Base-by-base conservation (phyloP, 2,329 filamentous ascomycete genomes). In the Taxawa tesnikishii region DNA sequence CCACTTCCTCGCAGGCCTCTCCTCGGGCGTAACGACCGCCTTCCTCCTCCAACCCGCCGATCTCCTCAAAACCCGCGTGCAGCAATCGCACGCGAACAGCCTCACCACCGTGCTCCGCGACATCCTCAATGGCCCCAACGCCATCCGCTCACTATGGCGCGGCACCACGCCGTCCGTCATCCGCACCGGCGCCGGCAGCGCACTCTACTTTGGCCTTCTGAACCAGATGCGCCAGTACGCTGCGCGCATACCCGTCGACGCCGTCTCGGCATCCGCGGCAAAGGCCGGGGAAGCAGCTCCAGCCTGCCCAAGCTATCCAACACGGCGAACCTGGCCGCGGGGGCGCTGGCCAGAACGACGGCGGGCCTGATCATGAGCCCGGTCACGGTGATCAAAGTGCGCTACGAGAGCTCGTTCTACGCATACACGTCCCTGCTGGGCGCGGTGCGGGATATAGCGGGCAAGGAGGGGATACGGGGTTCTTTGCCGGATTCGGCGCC, bases 281-380 rank as follows among this genome's bases (percentile, higher is more conserved):
- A 36, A 13, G 14, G 28, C 5, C 31, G 19, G 15, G 33, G 33
- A 5, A 30, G 33, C 6, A 39, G 36, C 35, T 88, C 81, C 4
- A 75, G 76, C 2, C 67, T 94, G 8, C 84, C 87, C 1, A 81
- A 81, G 43, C 69, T 96, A 28, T 83, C 79, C 40, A 84, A 90
- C 50, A 73, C 78, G 3, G 82, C 79, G 31, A 98, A 98, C 49
- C 67, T 98, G 13, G 62, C 81, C 9, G 85, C 88, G 0, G 90
- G 90, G 7, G 85, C 87, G 5, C 66, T 76, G 12, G 87, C 90
- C 15, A 72, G 90, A 32, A 85, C 84, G 2, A 77, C 81, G 32
- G 88, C 88, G 0, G 90, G 90, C 23, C 82, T 94, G 49, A 62
- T 92, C 28, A 75, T 96, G 59, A 96, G 94, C 83, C 90, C 90